Conservation (phyloP, 2,329 filamentous ascomycete genomes). For the Paecilomyces niveus region DNA sequence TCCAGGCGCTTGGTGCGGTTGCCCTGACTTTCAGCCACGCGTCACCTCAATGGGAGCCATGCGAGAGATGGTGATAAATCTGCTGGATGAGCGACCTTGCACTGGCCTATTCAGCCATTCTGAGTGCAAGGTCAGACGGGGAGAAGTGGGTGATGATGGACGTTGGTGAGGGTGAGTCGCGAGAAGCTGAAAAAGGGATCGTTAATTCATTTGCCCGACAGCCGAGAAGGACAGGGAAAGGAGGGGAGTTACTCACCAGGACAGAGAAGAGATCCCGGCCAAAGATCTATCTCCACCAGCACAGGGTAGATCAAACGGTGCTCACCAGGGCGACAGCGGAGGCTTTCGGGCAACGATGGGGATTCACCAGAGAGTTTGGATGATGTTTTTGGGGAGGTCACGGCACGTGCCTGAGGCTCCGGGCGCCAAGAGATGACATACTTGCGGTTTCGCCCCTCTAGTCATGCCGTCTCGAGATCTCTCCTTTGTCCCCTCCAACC, state of each 20-base stretch:
- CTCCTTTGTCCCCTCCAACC: constrained; percentile 8
- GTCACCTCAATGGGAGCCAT: constrained; percentile 36
- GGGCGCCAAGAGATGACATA: constrained; percentile 17
- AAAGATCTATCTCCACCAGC: background rate
- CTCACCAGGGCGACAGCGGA: background rate
- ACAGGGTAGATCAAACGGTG: background rate
- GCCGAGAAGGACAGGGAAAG: background rate
- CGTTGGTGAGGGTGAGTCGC: constrained; percentile 1
- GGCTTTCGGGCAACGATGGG: background rate
- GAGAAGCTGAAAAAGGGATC: background rate
- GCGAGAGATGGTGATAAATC: constrained; percentile 18
- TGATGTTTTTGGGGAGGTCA: constrained; percentile 19
- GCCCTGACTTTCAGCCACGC: constrained; percentile 32
- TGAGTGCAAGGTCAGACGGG: constrained; percentile 14
- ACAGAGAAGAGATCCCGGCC: background rate
- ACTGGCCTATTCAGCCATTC: constrained; percentile 30
- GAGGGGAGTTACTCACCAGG: background rate
- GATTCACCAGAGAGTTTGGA: constrained; percentile 6
- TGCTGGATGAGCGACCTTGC: constrained; percentile 11
- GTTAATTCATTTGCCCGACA: constrained; percentile 2
- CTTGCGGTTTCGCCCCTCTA: constrained; percentile 7
- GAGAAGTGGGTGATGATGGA: constrained; percentile 2
- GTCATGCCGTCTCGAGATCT: background rate
- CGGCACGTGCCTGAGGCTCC: constrained; percentile 19
- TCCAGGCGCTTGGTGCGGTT: constrained; percentile 22